Conservation (phyloP, 2,329 filamentous ascomycete genomes). For the Claviceps fusiformis region DNA sequence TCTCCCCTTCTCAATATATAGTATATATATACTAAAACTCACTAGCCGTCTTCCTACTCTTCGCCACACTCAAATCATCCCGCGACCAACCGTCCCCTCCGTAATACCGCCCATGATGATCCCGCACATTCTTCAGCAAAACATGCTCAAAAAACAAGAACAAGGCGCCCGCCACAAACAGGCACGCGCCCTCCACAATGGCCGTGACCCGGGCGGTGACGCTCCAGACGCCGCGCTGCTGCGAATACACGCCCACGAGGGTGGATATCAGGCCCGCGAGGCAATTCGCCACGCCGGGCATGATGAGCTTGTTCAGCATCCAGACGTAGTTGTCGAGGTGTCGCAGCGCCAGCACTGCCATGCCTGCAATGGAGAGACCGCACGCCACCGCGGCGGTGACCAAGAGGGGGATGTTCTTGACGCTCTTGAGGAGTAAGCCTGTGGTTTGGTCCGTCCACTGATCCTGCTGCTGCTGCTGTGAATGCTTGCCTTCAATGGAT, state of each 20-base stretch:
- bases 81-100: constrained; percentile 6
- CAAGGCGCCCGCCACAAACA: constrained; percentile 14
- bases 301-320: constrained; percentile 37
- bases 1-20: too few relatives aligned
- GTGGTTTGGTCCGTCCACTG: constrained; percentile 9
- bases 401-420: constrained; percentile 25
- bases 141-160: constrained; percentile 19
- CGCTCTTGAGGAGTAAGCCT: constrained; percentile 12
- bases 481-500: constrained; percentile 11
- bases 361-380: constrained; percentile 19
- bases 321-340: constrained; percentile 38
- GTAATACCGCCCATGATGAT: constrained; percentile 15
- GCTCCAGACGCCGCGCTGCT: constrained; percentile 29
- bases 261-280: constrained; percentile 36
- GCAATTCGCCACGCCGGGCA: constrained; percentile 31
- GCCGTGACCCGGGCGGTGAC: constrained; percentile 25
- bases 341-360: constrained; percentile 28
- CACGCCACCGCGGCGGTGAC: constrained; percentile 30
- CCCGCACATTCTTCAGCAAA: constrained; percentile 18
- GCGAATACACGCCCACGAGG: constrained; percentile 34
- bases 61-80: background rate
- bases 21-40: background rate
- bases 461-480: constrained; percentile 2
- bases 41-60: background rate
- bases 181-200: constrained; percentile 20